phyloP scores from a whole-genome alignment of 768 basidiomycete genomes.

The Suillus paluster region DNA sequence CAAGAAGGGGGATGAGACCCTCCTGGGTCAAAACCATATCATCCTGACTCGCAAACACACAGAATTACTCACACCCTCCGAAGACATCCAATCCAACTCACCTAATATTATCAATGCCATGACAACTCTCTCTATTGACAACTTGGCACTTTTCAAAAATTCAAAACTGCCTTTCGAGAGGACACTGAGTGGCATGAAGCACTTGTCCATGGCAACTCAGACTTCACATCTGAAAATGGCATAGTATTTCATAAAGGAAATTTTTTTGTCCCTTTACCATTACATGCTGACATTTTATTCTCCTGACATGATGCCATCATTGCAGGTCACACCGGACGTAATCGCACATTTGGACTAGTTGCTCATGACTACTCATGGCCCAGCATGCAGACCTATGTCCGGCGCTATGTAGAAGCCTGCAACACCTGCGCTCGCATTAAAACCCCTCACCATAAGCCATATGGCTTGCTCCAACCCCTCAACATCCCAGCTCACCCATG shows the following conservation, averaged over 20 bases:
- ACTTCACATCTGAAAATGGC: slow-evolving; percentile 12
- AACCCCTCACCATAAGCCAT: slow-evolving; percentile 7
- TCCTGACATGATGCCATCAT: slow-evolving; percentile 40
- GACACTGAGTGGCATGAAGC: slow-evolving; percentile 25
- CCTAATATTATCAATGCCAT: too few relatives aligned
- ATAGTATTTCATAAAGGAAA: slow-evolving; percentile 29
- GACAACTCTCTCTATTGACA: slow-evolving; percentile 25
- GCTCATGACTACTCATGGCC: slow-evolving; percentile 50
- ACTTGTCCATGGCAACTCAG: slow-evolving; percentile 13
- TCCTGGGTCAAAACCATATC: background rate
- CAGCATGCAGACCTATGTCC: slow-evolving; percentile 1
- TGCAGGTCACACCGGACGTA: slow-evolving; percentile 47
- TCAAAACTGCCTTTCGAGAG: slow-evolving; percentile 16
- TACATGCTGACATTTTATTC: slow-evolving; percentile 34
- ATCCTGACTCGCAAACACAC: background rate
- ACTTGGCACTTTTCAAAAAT: slow-evolving; percentile 21
- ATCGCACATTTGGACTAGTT: slow-evolving; percentile 38
- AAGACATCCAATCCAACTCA: too few relatives aligned
- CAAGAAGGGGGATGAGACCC: slow-evolving; percentile 10
- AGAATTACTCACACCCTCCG: background rate
- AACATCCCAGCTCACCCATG: slow-evolving; percentile 39
- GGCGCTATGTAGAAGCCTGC: slow-evolving; percentile 2
- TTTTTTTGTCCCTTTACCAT: slow-evolving; percentile 37
- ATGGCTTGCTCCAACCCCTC: slow-evolving; percentile 38
- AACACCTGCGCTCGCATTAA: slow-evolving; percentile 4